These are phyloP conservation scores for Peronosclerospora sorghi DNA, from an alignment of 352 stramenopile species.

Conservation along the genomic window DNA sequence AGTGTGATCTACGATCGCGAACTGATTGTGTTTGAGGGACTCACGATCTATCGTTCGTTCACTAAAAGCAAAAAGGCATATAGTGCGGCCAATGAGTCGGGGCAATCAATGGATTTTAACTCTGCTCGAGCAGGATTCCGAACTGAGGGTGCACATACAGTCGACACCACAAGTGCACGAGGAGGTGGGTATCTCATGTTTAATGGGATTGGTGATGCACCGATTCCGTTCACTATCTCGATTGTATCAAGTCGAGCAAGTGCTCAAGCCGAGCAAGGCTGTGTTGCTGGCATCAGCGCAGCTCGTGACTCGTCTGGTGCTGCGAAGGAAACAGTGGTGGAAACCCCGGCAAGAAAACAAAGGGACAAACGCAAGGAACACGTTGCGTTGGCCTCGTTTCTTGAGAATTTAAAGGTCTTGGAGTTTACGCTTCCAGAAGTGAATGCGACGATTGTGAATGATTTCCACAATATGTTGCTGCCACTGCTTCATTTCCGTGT, in stretches of 20 bases:
- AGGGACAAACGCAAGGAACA: slow-evolving; percentile 15
- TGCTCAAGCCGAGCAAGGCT: slow-evolving; percentile 1
- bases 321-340: not conserved
- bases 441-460: slow-evolving; percentile 75
- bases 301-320: not conserved
- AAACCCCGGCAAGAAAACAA: slow-evolving; percentile 3
- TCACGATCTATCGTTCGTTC: slow-evolving; percentile 76
- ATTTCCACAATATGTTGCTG: slow-evolving; percentile 83
- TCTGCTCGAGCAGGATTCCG: slow-evolving; percentile 22
- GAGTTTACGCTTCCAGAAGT: slow-evolving; percentile 66
- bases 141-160: slow-evolving; percentile 28
- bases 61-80: slow-evolving; percentile 47
- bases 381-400: slow-evolving; percentile 19
- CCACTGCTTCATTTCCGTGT: slow-evolving; percentile 70
- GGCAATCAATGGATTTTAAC: slow-evolving; percentile 38
- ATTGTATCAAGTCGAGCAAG: slow-evolving; percentile 30
- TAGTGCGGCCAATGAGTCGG: slow-evolving; percentile 12
- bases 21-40: slow-evolving; percentile 63
- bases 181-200: slow-evolving; percentile 82
- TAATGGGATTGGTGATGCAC: slow-evolving; percentile 72
- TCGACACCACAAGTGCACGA: slow-evolving; percentile 29
- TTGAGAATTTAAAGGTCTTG: slow-evolving; percentile 63
- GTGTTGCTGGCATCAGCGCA: slow-evolving; percentile 1
- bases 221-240: slow-evolving; percentile 64
- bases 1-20: slow-evolving; percentile 69